Evolutionary conservation across 2,329 filamentous ascomycete genomes (phyloP).

Genomic region (Pyrenochaeta sp.): DNA sequence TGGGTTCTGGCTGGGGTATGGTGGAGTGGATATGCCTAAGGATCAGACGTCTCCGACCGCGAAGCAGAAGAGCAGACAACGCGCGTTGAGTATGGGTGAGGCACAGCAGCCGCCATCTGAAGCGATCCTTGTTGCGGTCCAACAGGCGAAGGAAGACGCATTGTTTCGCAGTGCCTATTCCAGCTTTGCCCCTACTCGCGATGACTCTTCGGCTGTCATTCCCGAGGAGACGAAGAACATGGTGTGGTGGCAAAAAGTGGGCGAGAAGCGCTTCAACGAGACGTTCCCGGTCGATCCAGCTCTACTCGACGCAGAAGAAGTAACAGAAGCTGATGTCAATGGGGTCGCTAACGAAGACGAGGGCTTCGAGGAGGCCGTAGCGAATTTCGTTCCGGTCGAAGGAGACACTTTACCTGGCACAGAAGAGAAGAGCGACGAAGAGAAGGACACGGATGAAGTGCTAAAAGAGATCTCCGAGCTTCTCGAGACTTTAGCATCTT

Average conservation of each 20-base stretch:
- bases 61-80: slow-evolving; percentile 74
- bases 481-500: slow-evolving; percentile 78
- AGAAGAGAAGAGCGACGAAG: slow-evolving; percentile 54
- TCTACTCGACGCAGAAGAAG: slow-evolving; percentile 48
- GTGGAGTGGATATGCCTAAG: slow-evolving; percentile 53
- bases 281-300: slow-evolving; percentile 65
- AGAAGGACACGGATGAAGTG: slow-evolving; percentile 73
- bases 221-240: slow-evolving; percentile 72
- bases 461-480: slow-evolving; percentile 78
- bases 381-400: slow-evolving; percentile 46
- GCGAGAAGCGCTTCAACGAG: slow-evolving; percentile 71
- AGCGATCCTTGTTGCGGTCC: slow-evolving; percentile 46
- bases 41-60: slow-evolving; percentile 66
- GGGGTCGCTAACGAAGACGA: slow-evolving; percentile 44
- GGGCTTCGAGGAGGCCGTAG: slow-evolving; percentile 49
- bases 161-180: slow-evolving; percentile 81
- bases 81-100: slow-evolving; percentile 72
- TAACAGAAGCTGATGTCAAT: slow-evolving; percentile 50
- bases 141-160: slow-evolving; percentile 74
- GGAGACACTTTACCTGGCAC: slow-evolving; percentile 28
- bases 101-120: slow-evolving; percentile 61
- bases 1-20: slow-evolving; percentile 71
- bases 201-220: slow-evolving; percentile 75
- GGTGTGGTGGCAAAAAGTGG: slow-evolving; percentile 79
- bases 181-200: slow-evolving; percentile 78